Evolutionary conservation across 2,329 filamentous ascomycete species (phyloP), one percentile per base, ranked within the genome.

Genomic region (Cladobotryum protrusum): DNA sequence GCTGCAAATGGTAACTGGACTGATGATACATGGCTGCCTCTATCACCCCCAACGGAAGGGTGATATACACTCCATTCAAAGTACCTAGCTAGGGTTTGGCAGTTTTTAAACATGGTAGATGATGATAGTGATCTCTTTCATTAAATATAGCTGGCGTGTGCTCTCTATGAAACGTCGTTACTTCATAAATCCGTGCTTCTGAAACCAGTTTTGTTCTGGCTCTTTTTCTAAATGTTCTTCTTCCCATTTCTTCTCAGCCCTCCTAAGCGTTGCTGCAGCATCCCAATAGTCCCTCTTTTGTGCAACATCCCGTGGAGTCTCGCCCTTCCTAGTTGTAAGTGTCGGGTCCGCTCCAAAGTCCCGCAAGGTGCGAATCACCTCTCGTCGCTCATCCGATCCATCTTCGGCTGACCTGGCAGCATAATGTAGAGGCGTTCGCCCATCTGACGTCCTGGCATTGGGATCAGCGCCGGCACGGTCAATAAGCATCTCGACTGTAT

Each of bases 191-290:
- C 24, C 24, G 24, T 29, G 24, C 6, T 8, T 29, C 8, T 52
- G 45, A 2, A 33, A 20, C 17, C 39, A 13, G 5, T 43, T n/a
- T 20, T 50, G 24, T 13, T 36, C 36, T 7, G 19, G 32, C 19
- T 44, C 33, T 4, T 20, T 14, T n/a, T 45, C 43, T n/a, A 15
- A 4, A 18, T 63, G 63, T 4, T 60, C 60, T 32, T 64, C 63
- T 43, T 64, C 61, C 64, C 64, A 67, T n/a, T 48, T 60, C 52
- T 63, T 61, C 57, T 67, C 64, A 0, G 64, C 63, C 45, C 64
- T 55, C n/a, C 63, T 56, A 52, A 67, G 29, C 13, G 63, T 66
- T 8, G 62, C 52, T 39, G 64, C 62, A 13, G 59, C 63, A 48
- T 67, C 63, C 62, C 63, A 66, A 13, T 58, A 58, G 5, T 64